phyloP scores from a whole-genome alignment of 1,139 yeast species.

The Kurtzmaniella natalensis region DNA sequence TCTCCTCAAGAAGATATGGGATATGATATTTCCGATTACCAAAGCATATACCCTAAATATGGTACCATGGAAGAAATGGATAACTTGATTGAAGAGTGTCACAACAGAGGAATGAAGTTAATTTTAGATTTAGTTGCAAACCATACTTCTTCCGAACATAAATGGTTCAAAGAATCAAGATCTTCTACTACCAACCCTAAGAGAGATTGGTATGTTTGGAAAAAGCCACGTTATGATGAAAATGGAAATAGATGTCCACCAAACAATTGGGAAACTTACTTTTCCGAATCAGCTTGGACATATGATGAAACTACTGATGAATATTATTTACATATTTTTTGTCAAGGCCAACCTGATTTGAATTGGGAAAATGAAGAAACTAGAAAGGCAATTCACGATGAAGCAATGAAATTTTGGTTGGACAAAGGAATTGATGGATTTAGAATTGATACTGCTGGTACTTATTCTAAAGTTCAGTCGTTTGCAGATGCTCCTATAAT shows the following conservation, averaged over 20 bases:
- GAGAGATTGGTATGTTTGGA: constrained; percentile 24
- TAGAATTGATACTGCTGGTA: constrained; percentile 21
- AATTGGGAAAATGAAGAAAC: constrained; percentile 23
- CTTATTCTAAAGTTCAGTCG: constrained; percentile 19
- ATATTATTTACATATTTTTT: constrained; percentile 21
- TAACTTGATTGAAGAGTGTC: constrained; percentile 15
- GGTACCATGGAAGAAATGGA: constrained; percentile 22
- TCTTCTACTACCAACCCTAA: constrained; percentile 19
- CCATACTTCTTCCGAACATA: constrained; percentile 21
- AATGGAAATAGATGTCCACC: constrained; percentile 21
- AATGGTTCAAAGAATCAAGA: constrained; percentile 22
- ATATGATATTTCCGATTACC: constrained; percentile 21
- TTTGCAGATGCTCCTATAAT: constrained; percentile 21
- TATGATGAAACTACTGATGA: constrained; percentile 20
- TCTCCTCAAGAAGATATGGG: constrained; percentile 26
- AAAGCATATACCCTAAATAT: constrained; percentile 19
- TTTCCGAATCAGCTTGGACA: constrained; percentile 22
- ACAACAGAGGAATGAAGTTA: constrained; percentile 19
- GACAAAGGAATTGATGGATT: constrained; percentile 22
- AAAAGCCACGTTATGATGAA: constrained; percentile 16
- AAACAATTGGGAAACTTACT: constrained; percentile 21
- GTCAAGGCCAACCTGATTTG: constrained; percentile 21
- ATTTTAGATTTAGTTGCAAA: constrained; percentile 22
- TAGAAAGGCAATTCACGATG: constrained; percentile 19
- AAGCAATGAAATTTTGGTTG: constrained; percentile 20